Conservation (phyloP, 495 filamentous ascomycete genomes). For the Penicillium samsonianum region DNA sequence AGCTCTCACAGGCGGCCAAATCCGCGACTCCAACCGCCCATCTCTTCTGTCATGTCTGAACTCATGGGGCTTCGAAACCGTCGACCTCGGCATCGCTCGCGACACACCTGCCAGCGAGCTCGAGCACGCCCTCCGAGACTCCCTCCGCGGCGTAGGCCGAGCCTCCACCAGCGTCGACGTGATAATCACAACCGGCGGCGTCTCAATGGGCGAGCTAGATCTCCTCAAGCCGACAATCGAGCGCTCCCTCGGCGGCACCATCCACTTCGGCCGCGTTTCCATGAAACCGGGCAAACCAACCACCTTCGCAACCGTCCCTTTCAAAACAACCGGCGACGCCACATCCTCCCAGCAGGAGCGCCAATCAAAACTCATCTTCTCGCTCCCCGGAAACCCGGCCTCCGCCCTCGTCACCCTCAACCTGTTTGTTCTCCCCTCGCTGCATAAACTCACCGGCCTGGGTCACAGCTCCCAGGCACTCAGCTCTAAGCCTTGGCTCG, state of each 20-base stretch:
- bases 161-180: constrained; percentile 60
- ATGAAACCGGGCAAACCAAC: constrained; percentile 99
- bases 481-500: constrained; percentile 23
- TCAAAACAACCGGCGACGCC: constrained; percentile 39
- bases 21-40: constrained; percentile 89
- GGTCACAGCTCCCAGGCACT: constrained; percentile 33
- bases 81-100: constrained; percentile 85
- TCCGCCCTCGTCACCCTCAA: constrained; percentile 90
- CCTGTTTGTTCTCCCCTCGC: constrained; percentile 86
- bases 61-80: constrained; percentile 74
- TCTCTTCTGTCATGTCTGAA: constrained; percentile 74
- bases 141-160: constrained; percentile 56
- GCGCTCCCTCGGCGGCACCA: constrained; percentile 82
- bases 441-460: constrained; percentile 66
- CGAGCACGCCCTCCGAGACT: constrained; percentile 71
- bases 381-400: constrained; percentile 91
- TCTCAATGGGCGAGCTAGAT: constrained; percentile 98
- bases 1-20: constrained; percentile 72
- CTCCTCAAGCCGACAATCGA: constrained; percentile 97
- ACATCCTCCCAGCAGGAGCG: constrained; percentile 50
- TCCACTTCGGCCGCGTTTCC: constrained; percentile 93
- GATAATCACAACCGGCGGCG: constrained; percentile 89
- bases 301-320: constrained; percentile 87
- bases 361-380: constrained; percentile 74
- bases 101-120: constrained; percentile 74